phyloP scores from a whole-genome alignment of 768 basidiomycete species.

The Daedaleopsis nitida region DNA sequence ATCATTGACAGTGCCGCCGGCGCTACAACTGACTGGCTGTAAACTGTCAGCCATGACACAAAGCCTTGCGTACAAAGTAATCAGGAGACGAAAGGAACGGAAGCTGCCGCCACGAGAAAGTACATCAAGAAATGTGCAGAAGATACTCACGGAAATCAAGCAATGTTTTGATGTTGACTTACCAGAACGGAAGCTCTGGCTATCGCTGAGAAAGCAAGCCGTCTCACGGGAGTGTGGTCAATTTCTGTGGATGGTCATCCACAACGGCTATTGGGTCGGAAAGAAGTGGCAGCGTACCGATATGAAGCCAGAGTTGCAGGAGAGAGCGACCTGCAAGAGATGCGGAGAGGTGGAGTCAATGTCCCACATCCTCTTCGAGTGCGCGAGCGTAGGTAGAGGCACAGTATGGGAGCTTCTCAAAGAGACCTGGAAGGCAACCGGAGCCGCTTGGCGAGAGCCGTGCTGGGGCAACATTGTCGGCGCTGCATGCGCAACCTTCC shows the following conservation, averaged over 20 bases:
- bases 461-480: neutral
- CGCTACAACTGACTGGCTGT: no score
- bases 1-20: no score
- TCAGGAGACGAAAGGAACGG: no score
- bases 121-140: no score
- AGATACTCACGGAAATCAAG: no score
- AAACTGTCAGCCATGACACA: no score
- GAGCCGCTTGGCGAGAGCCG: no score
- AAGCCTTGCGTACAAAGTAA: no score
- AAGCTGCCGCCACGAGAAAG: no score
- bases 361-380: neutral
- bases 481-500: neutral
- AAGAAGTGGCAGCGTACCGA: neutral
- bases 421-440: neutral
- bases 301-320: neutral
- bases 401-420: neutral
- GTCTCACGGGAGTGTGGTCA: neutral
- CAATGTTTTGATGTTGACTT: no score
- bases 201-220: neutral
- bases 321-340: neutral
- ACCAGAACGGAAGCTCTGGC: neutral
- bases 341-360: neutral
- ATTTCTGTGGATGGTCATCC: neutral
- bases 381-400: neutral
- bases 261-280: neutral